Percentiles rank a stretch among this genome's conserved stretches.
These are phyloP conservation scores for Phoma sp. DNA, from an alignment of 2,329 filamentous ascomycete genomes.

Conservation along the genomic window DNA sequence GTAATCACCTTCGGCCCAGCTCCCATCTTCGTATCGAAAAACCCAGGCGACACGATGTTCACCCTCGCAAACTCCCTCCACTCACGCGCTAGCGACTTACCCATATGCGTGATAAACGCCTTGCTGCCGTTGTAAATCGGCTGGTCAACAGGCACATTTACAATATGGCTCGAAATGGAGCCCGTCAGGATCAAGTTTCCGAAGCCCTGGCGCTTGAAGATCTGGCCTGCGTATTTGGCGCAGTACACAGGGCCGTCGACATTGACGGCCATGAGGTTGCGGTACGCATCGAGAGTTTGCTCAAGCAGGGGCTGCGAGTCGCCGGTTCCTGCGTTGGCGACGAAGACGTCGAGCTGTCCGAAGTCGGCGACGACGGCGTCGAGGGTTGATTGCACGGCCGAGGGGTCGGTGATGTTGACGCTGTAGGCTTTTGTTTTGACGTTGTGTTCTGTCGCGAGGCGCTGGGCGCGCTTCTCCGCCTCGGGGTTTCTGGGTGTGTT, in stretches of 20 bases:
- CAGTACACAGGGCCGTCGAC: conserved; percentile 67
- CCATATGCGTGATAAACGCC: conserved; percentile 69
- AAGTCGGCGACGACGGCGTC: conserved; percentile 72
- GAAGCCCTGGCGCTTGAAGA: conserved; percentile 54
- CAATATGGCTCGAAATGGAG: conserved; percentile 73
- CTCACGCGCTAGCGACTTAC: conserved; percentile 68
- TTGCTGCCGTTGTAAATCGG: conserved; percentile 57
- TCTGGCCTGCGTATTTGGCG: conserved; percentile 51
- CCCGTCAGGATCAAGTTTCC: conserved; percentile 71
- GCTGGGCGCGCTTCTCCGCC: conserved; percentile 66
- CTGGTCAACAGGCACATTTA: conserved; percentile 79
- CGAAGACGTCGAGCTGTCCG: conserved; percentile 69
- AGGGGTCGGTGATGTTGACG: conserved; percentile 62
- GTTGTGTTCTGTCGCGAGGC: conserved; percentile 63
- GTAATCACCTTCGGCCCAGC: conserved; percentile 67
- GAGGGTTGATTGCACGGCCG: conserved; percentile 63
- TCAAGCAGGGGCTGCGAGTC: conserved; percentile 65
- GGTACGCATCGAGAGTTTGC: conserved; percentile 68
- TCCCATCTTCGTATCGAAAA: conserved; percentile 70
- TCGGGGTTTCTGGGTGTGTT: conserved; percentile 56
- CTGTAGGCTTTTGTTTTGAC: conserved; percentile 71
- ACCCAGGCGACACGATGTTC: conserved; percentile 70
- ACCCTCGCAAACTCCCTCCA: conserved; percentile 72
- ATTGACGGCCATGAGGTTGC: conserved; percentile 70
- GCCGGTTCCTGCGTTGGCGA: conserved; percentile 71